Base-by-base conservation (phyloP, 129 eudicot genomes). In the Calendula officinalis region DNA sequence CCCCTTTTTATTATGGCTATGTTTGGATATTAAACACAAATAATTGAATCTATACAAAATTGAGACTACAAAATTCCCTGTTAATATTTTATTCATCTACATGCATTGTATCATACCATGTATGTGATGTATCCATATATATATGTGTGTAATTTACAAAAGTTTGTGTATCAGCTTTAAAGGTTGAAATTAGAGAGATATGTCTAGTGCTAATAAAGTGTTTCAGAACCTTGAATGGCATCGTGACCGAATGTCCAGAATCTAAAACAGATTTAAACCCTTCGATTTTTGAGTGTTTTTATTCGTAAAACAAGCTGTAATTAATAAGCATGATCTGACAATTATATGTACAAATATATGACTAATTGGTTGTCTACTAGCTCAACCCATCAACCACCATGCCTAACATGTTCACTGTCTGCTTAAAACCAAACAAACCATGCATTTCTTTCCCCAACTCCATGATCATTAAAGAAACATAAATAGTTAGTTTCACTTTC, bases 321-420 rank as follows among this genome's bases (percentile, higher is more conserved):
- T 43, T 39, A 43, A 73, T 73, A 14, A 22, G 46, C 43, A 73
- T 36, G 71, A 72, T 32, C 56, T 37, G 78, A 48, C 63, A 61
- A 66, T 38, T 72, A 36, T 43, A 57, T 62, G 57, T 35, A 54
- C 38, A 35, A 11, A 56, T 37, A 12, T 39, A 43, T 72, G 42
- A 53, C 33, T 54, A 34, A 45, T 65, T 56, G 66, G 64, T 56
- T 64, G 42, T 27, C 56, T 37, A 50, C 14, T 65, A 36, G 59
- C 22, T 65, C 6, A 35, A 39, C 39, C 37, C 41, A 67, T 53
- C 34, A 55, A 55, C 11, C 64, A 44, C 35, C 40, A 55, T 55
- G 41, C 16, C 63, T 64, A 73, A 56, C 78, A 73, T 73, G 67
- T 56, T 67, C 61, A 37, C 22, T 73, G 77, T 72, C 70, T 43